A percentile compares a stretch with the other conserved stretches of the same genome.
Evolutionary conservation across 2,329 filamentous ascomycete species (phyloP).

Genomic region (Fusarium gaditjirri): DNA sequence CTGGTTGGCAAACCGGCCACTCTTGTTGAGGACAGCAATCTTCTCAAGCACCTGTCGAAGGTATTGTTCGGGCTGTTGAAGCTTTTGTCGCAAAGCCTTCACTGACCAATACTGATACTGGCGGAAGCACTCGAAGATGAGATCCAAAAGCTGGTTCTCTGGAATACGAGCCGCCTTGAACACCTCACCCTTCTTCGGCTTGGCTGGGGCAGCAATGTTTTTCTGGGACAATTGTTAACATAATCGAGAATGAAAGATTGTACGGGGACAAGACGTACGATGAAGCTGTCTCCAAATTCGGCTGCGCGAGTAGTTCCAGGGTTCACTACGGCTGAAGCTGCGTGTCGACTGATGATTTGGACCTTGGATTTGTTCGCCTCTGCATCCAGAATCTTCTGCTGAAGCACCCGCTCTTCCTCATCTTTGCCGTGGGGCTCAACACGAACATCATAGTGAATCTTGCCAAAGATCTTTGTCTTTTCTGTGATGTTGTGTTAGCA

Average conservation of each 20-base stretch:
- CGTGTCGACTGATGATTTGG: constrained; percentile 61
- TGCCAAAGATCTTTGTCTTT: constrained; percentile 79
- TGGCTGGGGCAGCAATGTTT: constrained; percentile 59
- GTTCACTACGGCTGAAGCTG: constrained; percentile 65
- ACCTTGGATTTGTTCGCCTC: constrained; percentile 62
- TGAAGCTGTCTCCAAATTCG: constrained; percentile 59
- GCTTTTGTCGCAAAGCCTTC: constrained; percentile 79
- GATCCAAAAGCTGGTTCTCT: constrained; percentile 86
- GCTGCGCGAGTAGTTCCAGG: constrained; percentile 58
- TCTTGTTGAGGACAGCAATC: constrained; percentile 84
- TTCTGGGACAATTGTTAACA: constrained; percentile 56
- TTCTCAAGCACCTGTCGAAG: constrained; percentile 86
- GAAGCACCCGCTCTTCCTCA: constrained; percentile 73
- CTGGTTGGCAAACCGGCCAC: constrained; percentile 84
- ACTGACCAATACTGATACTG: constrained; percentile 95
- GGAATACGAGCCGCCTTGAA: constrained; percentile 89
- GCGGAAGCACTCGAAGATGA: constrained; percentile 84
- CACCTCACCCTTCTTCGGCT: constrained; percentile 74
- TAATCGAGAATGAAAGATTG: background rate
- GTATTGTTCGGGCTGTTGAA: constrained; percentile 92
- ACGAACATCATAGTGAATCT: constrained; percentile 79
- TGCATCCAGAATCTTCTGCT: constrained; percentile 63
- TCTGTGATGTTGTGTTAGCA: constrained; percentile 62
- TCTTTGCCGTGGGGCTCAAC: constrained; percentile 77
- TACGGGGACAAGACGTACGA: constrained; percentile 62